Percentiles rank a stretch among this genome's conserved stretches.
Conservation (phyloP, 306 rosid species). For the Calophaca sinica region DNA sequence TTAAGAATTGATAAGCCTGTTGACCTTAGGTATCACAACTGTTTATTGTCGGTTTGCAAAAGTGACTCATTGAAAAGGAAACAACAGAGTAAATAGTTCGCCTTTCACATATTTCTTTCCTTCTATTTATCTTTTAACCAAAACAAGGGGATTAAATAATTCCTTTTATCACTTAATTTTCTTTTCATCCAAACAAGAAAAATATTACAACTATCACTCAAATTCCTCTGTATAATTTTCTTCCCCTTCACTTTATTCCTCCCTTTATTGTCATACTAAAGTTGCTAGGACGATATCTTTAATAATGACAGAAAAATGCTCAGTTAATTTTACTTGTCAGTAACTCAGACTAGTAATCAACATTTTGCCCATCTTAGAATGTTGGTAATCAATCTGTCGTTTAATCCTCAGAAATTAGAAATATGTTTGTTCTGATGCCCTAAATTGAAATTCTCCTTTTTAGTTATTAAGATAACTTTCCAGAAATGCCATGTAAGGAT, state of each 20-base stretch:
- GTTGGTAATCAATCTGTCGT: not conserved
- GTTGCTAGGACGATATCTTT: not conserved
- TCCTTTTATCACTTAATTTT: slow-evolving; percentile 29
- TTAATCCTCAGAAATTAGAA: slow-evolving; percentile 5
- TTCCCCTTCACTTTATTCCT: no score
- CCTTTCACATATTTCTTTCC: slow-evolving; percentile 9
- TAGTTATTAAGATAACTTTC: no score
- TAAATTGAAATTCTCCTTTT: no score
- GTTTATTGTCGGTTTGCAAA: not conserved
- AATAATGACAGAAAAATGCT: slow-evolving; percentile 5
- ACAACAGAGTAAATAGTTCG: slow-evolving; percentile 22
- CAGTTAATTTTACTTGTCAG: not conserved
- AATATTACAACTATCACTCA: slow-evolving; percentile 2
- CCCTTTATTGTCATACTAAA: no score
- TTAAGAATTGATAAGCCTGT: not conserved
- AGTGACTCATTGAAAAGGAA: slow-evolving; percentile 11
- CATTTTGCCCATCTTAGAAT: not conserved
- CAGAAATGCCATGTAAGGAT: not conserved
- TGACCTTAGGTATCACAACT: slow-evolving; percentile 8
- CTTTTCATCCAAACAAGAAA: slow-evolving; percentile 21
- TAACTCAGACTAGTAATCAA: not conserved
- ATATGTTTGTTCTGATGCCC: not conserved
- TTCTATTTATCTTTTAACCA: not conserved
- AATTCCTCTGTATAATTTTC: not conserved
- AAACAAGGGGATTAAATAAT: slow-evolving; percentile 10